Conservation (phyloP, 2,329 filamentous ascomycete genomes). For the Ophiostoma montium region DNA sequence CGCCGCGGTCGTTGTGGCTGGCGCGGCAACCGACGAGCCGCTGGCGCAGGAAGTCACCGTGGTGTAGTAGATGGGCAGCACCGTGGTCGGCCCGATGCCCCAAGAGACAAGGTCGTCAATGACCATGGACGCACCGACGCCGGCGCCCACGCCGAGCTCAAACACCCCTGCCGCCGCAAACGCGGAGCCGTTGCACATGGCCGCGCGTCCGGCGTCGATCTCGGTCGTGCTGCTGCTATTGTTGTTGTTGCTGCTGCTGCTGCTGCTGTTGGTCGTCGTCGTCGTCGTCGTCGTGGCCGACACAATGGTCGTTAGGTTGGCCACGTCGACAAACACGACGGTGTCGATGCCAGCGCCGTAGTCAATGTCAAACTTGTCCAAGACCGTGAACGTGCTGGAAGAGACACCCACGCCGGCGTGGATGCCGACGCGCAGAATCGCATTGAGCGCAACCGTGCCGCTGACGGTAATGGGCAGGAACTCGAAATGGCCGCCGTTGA, state of each 20-base stretch:
- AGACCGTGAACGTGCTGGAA: too few species aligned
- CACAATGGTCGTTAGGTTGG: background rate
- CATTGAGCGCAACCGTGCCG: background rate
- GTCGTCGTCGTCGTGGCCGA: too few species aligned
- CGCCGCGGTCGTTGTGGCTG: background rate
- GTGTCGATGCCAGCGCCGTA: background rate
- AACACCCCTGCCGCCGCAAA: background rate
- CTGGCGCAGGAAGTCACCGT: background rate
- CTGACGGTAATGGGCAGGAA: background rate
- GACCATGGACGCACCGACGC: background rate
- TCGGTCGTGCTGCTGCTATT: conserved; percentile 13
- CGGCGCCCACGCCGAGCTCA: conserved; percentile 11
- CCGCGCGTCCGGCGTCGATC: background rate
- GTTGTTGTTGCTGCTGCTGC: too few species aligned
- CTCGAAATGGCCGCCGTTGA: conserved; percentile 26
- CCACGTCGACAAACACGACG: background rate
- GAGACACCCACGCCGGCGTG: background rate
- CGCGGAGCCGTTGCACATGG: background rate
- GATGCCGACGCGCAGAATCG: background rate
- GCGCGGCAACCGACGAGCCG: background rate
- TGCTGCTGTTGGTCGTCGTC: too few species aligned
- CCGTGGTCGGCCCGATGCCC: background rate
- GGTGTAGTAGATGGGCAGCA: background rate
- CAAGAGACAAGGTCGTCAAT: background rate
- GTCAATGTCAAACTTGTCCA: background rate